Evolutionary conservation across 1,284 basidiomycete genomes (phyloP).

Genomic region (Cutaneotrichosporon spelunceum): DNA sequence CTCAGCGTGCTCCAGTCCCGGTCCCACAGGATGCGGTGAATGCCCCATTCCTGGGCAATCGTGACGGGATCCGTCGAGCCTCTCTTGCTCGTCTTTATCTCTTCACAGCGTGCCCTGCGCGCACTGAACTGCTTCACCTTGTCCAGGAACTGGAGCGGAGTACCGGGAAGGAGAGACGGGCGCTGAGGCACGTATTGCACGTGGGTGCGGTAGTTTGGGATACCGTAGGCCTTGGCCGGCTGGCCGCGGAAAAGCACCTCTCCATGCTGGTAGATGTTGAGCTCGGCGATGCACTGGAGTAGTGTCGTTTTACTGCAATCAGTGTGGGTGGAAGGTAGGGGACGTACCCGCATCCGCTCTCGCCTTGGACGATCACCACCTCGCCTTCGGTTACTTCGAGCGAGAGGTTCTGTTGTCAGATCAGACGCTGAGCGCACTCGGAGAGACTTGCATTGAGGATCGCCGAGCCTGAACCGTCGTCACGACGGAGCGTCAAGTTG

Average conservation of each 20-base stretch:
- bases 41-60: constrained; percentile 65
- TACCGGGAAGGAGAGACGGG: constrained; percentile 73
- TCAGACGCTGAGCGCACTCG: too few relatives aligned
- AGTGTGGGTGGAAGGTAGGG: not conserved
- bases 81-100: constrained; percentile 18
- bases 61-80: constrained; percentile 53
- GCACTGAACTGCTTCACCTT: constrained; percentile 61
- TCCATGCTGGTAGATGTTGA: constrained; percentile 65
- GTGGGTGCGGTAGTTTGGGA: constrained; percentile 69
- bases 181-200: constrained; percentile 82
- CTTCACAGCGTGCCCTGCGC: constrained; percentile 46
- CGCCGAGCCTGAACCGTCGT: constrained; percentile 39
- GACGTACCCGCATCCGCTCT: constrained; percentile 65
- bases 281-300: constrained; percentile 74
- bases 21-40: constrained; percentile 67
- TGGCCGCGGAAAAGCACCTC: constrained; percentile 63
- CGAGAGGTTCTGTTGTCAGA: constrained; percentile 54
- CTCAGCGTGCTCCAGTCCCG: constrained; percentile 72
- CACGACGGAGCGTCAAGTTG: constrained; percentile 34
- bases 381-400: constrained; percentile 67
- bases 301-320: constrained; percentile 67
- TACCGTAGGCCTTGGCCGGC: constrained; percentile 59
- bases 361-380: constrained; percentile 67
- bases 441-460: constrained; percentile 35
- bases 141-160: constrained; percentile 67